Base-by-base conservation (phyloP, 2,329 filamentous ascomycete genomes). In the Colletotrichum somersetense region DNA sequence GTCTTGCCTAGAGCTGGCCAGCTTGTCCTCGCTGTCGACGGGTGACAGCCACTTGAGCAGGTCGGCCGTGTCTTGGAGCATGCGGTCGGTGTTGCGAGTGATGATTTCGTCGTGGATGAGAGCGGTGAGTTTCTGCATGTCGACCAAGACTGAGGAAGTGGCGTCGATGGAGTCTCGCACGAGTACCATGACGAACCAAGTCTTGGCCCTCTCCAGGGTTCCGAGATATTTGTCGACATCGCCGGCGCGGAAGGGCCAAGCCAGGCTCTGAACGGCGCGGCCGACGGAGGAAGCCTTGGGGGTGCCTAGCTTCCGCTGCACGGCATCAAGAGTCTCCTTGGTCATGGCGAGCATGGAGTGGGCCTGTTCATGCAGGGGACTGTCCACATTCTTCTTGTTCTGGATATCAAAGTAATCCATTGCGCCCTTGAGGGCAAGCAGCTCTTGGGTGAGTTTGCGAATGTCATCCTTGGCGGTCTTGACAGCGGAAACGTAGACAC, bases 131-230 rank as follows among this genome's bases (percentile, higher is more conserved):
- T 61, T 67, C 53, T 76, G 74, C 69, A 77, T 68, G 55, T 78
- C 74, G 40, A 66, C 61, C 26, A 75, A 75, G 20, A 78, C 73
- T 8, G 66, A 64, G 6, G 66, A 23, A 1, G 74, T 77, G 20
- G 63, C 52, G 18, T 76, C 76, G 48, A 65, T 70, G n/a, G 72
- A 73, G 62, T 78, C 74, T 48, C 68, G 71, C 48, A 77, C 71
- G 16, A 78, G 66, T 1, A 76, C 67, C 75, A 78, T 76, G 50
- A 78, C 74, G 56, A 77, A 77, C 77, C 76, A 77, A 2, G 75
- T 75, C 66, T 78, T 77, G 53, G 75, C 71, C 26, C 75, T 66
- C 48, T 78, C 77, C 3, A 76, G 52, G 14, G 73, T 75, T 23
- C 62, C 63, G 35, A 78, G 59, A 23, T 76, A 75, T 23, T 76